Evolutionary conservation across 148 eudicot genomes (phyloP).

Genomic region (Amaranthus cruentus): DNA sequence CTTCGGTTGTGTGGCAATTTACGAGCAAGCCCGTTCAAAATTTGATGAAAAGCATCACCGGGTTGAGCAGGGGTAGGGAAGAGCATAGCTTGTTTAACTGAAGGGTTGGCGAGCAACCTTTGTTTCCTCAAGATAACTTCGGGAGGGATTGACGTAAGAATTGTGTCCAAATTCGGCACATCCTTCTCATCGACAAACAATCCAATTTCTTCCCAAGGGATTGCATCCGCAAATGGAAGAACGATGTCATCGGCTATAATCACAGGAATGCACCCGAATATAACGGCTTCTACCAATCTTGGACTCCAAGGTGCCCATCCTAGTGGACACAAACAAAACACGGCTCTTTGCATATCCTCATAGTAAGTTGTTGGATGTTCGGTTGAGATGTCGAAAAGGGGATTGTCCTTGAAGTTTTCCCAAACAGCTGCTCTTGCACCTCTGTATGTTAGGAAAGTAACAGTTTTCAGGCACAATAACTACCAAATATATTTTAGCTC

Average conservation of each 20-base stretch:
- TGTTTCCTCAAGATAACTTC: constrained; percentile 92
- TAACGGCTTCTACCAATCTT: constrained; percentile 90
- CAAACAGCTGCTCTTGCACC: constrained; percentile 97
- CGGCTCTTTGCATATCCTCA: constrained; percentile 96
- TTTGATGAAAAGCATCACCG: constrained; percentile 96
- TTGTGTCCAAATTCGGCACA: constrained; percentile 81
- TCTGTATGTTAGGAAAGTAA: constrained; percentile 32
- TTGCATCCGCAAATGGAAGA: constrained; percentile 96
- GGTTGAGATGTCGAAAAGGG: constrained; percentile 96
- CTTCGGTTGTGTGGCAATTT: constrained; percentile 72
- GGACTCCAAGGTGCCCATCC: constrained; percentile 99
- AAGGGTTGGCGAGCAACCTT: constrained; percentile 90
- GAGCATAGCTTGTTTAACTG: constrained; percentile 96
- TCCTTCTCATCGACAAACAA: constrained; percentile 86
- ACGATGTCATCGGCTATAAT: constrained; percentile 96
- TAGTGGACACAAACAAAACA: constrained; percentile 90
- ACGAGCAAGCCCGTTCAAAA: constrained; percentile 90
- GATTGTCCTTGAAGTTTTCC: constrained; percentile 98
- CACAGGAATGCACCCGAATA: constrained; percentile 96
- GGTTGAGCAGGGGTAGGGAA: constrained; percentile 95
- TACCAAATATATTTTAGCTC: not conserved
- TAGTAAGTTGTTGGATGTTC: constrained; percentile 97
- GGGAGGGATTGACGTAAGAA: constrained; percentile 73
- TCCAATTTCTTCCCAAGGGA: constrained; percentile 98
- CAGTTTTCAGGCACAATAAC: not conserved